These are phyloP conservation scores for Diaporthe sp. DNA, from an alignment of 2,329 filamentous ascomycete genomes.

Conservation along the genomic window DNA sequence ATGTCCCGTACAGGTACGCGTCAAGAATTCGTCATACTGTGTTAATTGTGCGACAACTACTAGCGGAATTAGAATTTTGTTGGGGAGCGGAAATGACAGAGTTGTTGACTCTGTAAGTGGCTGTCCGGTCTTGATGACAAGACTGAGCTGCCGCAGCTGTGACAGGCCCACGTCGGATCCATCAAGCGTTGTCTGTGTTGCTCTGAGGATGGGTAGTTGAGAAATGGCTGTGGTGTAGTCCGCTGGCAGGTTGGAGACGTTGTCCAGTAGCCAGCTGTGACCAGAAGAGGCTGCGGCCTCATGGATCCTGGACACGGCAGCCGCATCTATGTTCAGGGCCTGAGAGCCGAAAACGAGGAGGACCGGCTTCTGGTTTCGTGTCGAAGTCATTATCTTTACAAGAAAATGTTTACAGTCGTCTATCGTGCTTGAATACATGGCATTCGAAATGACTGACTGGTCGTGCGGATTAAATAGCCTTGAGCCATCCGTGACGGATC, in stretches of 20 bases:
- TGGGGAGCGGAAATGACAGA: not conserved
- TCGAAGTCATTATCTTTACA: not conserved
- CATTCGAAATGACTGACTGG: no score
- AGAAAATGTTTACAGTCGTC: no score
- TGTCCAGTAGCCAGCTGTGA: not conserved
- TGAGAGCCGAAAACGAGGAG: not conserved
- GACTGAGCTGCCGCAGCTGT: not conserved
- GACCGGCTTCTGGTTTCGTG: not conserved
- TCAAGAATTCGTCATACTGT: not conserved
- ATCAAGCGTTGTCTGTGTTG: not conserved
- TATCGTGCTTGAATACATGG: no score
- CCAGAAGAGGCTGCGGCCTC: not conserved
- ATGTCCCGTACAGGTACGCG: not conserved
- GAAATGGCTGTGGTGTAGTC: not conserved
- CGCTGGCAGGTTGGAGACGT: not conserved
- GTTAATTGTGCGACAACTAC: not conserved
- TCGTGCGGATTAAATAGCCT: no score
- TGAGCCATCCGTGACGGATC: no score
- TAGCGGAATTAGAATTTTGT: constrained; percentile 3
- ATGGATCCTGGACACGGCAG: not conserved
- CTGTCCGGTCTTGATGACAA: not conserved
- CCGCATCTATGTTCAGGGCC: not conserved
- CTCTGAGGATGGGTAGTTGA: not conserved
- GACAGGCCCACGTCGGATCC: not conserved
- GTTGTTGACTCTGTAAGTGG: not conserved